These are phyloP conservation scores for Fusarium sarcochroum DNA, from an alignment of 2,329 filamentous ascomycete genomes.

Conservation along the genomic window DNA sequence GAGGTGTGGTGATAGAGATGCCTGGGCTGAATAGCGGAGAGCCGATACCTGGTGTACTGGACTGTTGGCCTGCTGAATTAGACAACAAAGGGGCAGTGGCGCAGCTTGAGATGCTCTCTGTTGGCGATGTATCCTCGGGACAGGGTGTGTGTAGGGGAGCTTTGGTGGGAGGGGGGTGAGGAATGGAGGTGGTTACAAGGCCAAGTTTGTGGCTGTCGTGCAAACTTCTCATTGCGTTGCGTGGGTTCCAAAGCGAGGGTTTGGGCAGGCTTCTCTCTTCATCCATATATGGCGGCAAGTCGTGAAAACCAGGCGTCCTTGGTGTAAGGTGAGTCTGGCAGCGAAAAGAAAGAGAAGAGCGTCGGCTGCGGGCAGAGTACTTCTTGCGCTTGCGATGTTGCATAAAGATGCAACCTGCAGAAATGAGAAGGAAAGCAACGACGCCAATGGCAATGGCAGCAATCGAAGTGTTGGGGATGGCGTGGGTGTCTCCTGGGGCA, in stretches of 20 bases:
- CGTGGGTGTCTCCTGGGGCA: constrained; percentile 21
- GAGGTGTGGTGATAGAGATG: constrained; percentile 41
- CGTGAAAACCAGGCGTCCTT: constrained; percentile 37
- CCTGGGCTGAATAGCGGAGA: constrained; percentile 46
- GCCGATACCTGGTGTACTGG: constrained; percentile 42
- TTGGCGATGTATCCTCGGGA: constrained; percentile 49
- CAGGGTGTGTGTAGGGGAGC: constrained; percentile 28
- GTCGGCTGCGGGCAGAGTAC: constrained; percentile 33
- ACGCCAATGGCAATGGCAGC: constrained; percentile 60
- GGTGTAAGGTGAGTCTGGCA: constrained; percentile 60
- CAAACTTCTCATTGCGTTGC: constrained; percentile 9
- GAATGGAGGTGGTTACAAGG: constrained; percentile 38
- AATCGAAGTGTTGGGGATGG: constrained; percentile 57
- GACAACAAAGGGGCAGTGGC: constrained; percentile 56
- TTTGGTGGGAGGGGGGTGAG: constrained; percentile 38
- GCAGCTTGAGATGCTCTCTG: constrained; percentile 52
- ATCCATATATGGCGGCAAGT: constrained; percentile 28
- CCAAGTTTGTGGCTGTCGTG: constrained; percentile 26
- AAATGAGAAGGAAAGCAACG: constrained; percentile 55
- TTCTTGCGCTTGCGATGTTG: constrained; percentile 62
- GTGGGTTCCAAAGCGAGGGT: constrained; percentile 27
- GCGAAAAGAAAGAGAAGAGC: constrained; percentile 65
- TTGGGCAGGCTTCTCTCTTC: constrained; percentile 40
- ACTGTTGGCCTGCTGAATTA: constrained; percentile 48
- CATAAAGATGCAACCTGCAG: constrained; percentile 59